Evolutionary conservation across 768 basidiomycete genomes (phyloP).

Genomic region (Podaxis carcinomalis): DNA sequence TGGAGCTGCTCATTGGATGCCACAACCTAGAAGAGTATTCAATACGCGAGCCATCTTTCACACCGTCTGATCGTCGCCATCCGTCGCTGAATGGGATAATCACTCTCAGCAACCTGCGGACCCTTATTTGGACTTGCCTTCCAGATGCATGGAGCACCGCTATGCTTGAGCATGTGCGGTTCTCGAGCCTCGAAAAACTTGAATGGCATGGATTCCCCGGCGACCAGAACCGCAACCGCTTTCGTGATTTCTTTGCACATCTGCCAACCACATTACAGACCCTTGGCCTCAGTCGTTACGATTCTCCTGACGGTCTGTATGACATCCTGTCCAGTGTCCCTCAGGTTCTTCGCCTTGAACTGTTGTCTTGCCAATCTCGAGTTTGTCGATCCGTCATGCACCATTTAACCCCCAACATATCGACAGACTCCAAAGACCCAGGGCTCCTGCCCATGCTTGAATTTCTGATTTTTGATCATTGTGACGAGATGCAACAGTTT

Average conservation of each 20-base stretch:
- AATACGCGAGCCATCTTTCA: slow-evolving; percentile 2
- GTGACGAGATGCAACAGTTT: slow-evolving; percentile 4
- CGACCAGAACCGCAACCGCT: background rate
- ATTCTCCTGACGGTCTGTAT: background rate
- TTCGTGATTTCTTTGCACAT: background rate
- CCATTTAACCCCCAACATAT: background rate
- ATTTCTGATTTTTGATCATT: background rate
- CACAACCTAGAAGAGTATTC: slow-evolving; percentile 6
- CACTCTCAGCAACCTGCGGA: background rate
- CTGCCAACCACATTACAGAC: background rate
- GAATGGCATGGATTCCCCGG: slow-evolving; percentile 5
- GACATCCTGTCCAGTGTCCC: background rate
- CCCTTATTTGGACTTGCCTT: slow-evolving; percentile 1
- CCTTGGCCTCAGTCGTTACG: background rate
- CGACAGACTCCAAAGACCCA: background rate
- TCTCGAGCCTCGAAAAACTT: background rate
- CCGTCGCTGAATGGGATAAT: slow-evolving; percentile 6
- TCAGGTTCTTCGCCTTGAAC: background rate
- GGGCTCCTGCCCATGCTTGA: background rate
- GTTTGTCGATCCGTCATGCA: background rate
- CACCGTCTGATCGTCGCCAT: slow-evolving; percentile 8
- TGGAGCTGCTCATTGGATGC: slow-evolving; percentile 2
- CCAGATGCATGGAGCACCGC: slow-evolving; percentile 7
- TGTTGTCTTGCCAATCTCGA: background rate
- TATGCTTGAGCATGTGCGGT: slow-evolving; percentile 1